phyloP scores from a whole-genome alignment of 352 stramenopile genomes.

The Phytophthora meadii region DNA sequence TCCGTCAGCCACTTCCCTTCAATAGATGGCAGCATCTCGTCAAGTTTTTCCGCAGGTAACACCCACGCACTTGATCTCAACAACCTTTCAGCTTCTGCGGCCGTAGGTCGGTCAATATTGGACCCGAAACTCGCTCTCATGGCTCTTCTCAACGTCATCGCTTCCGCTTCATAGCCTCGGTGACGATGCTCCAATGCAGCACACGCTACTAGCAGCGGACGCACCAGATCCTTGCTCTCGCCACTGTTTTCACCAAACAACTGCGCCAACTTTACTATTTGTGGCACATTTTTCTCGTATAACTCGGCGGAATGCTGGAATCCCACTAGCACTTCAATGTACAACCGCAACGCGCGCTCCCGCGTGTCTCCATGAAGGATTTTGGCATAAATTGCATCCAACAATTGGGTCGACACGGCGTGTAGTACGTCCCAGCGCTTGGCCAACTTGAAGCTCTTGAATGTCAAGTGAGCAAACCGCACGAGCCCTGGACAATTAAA shows the following conservation, averaged over 20 bases:
- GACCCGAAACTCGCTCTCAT: constrained; percentile 48
- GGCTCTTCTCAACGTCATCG: constrained; percentile 45
- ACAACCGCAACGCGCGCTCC: constrained; percentile 54
- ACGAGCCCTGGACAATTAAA: constrained; percentile 55
- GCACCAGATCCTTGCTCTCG: constrained; percentile 27
- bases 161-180: constrained; percentile 71
- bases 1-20: constrained; percentile 86
- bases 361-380: constrained; percentile 30
- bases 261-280: constrained; percentile 54
- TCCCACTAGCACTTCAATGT: constrained; percentile 68
- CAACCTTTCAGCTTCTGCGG: constrained; percentile 44
- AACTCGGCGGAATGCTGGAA: constrained; percentile 81
- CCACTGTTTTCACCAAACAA: constrained; percentile 48
- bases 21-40: constrained; percentile 62
- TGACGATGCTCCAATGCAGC: constrained; percentile 69
- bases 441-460: constrained; percentile 72
- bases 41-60: constrained; percentile 41
- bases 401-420: constrained; percentile 45
- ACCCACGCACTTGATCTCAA: constrained; percentile 75
- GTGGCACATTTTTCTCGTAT: constrained; percentile 47
- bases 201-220: constrained; percentile 48
- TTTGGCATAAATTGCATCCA: constrained; percentile 51
- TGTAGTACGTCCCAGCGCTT: constrained; percentile 78
- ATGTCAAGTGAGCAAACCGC: constrained; percentile 60
- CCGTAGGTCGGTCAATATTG: constrained; percentile 44